phyloP scores from a whole-genome alignment of 2,329 filamentous ascomycete genomes.

The Xylariomycetidae sp. region DNA sequence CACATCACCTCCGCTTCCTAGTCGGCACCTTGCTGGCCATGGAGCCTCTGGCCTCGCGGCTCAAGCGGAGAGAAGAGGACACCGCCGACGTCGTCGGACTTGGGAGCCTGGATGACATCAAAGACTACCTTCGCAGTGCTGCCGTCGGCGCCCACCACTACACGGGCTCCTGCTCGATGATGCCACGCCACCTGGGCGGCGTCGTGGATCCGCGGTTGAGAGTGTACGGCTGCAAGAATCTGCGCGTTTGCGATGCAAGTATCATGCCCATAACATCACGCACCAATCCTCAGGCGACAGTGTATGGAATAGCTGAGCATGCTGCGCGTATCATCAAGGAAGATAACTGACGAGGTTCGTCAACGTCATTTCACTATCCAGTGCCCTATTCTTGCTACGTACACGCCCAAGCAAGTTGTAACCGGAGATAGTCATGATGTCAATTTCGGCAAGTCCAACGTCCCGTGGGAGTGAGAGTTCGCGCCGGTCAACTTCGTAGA shows the following conservation, averaged over 20 bases:
- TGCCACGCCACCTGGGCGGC: conserved; percentile 11
- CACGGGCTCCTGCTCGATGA: conserved; percentile 9
- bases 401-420: too few relatives aligned
- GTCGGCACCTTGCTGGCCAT: not conserved
- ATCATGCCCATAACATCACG: conserved; percentile 9
- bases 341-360: too few relatives aligned
- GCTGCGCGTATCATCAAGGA: conserved; percentile 11
- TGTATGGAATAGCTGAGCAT: conserved; percentile 13
- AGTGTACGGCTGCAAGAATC: conserved; percentile 9
- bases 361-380: too few relatives aligned
- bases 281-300: conserved; percentile 8
- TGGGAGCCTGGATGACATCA: not conserved
- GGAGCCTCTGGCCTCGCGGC: not conserved
- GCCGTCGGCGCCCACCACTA: conserved; percentile 5
- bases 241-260: conserved; percentile 10
- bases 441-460: too few relatives aligned
- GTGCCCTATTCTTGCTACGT: too few relatives aligned
- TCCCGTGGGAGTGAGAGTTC: too few relatives aligned
- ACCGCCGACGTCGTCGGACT: conserved; percentile 1
- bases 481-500: too few relatives aligned
- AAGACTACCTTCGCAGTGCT: conserved; percentile 1
- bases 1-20: not conserved
- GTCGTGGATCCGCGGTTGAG: conserved; percentile 9
- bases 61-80: conserved; percentile 2
- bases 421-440: too few relatives aligned